Conservation (phyloP, 2,329 filamentous ascomycete species). For the Talaromyces albobiverticillius region DNA sequence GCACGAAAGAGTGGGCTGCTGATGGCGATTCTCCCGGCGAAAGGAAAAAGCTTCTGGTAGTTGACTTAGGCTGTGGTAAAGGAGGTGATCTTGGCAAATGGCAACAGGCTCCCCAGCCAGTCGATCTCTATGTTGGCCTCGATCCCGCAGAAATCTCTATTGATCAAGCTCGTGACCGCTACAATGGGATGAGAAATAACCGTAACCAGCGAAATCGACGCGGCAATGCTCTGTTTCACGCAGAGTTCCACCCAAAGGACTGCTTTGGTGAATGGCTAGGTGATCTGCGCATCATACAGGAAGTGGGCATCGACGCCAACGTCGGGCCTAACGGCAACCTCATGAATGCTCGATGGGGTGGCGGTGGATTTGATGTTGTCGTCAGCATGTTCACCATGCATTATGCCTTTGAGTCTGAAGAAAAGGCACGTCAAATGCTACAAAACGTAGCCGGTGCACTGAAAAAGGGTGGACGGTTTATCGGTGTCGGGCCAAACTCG, state of each 20-base stretch:
- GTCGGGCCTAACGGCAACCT: slow-evolving; percentile 55
- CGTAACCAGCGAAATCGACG: slow-evolving; percentile 53
- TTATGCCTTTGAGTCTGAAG: slow-evolving; percentile 93
- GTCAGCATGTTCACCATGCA: slow-evolving; percentile 99
- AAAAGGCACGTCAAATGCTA: slow-evolving; percentile 87
- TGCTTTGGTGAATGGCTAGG: slow-evolving; percentile 84
- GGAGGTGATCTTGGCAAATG: slow-evolving; percentile 94
- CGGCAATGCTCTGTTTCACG: slow-evolving; percentile 68
- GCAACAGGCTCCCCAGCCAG: slow-evolving; percentile 86
- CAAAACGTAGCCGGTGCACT: slow-evolving; percentile 85
- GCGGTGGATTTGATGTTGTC: slow-evolving; percentile 89
- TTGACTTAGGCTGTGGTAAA: slow-evolving; percentile 96
- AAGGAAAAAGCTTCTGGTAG: slow-evolving; percentile 67
- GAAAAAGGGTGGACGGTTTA: slow-evolving; percentile 91
- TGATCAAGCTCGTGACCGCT: slow-evolving; percentile 82
- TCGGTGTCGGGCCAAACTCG: slow-evolving; percentile 95
- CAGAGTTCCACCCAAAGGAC: slow-evolving; percentile 85
- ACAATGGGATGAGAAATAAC: slow-evolving; percentile 65
- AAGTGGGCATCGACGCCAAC: slow-evolving; percentile 82
- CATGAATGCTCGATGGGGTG: slow-evolving; percentile 63
- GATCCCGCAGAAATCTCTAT: slow-evolving; percentile 93
- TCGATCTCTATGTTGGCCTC: slow-evolving; percentile 90
- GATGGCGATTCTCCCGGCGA: slow-evolving; percentile 31
- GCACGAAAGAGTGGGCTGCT: slow-evolving; percentile 43
- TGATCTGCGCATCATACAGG: slow-evolving; percentile 73